Conservation (phyloP, 1,284 basidiomycete genomes). For the Papiliotrema laurentii region DNA sequence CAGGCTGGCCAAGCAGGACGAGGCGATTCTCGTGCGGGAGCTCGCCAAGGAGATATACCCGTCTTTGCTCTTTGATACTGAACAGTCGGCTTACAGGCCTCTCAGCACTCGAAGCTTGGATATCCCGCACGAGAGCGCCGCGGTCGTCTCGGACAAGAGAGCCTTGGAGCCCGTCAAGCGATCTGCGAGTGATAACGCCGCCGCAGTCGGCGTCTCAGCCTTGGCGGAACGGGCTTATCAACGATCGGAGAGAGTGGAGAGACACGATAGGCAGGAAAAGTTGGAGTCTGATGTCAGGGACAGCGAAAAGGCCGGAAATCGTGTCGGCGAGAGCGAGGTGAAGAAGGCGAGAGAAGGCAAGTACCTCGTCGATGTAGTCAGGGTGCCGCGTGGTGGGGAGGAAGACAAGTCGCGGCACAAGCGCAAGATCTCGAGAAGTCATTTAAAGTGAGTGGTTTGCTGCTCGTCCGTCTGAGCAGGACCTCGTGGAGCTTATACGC, state of each 20-base stretch:
- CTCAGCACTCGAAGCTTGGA: not conserved
- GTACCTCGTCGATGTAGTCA: no score
- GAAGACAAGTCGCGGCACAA: constrained; percentile 25
- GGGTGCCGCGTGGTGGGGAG: no score
- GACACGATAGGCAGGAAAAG: not conserved
- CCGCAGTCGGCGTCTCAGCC: not conserved
- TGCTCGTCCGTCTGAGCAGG: not conserved
- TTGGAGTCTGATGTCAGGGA: not conserved
- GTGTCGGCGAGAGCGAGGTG: not conserved
- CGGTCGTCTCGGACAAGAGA: not conserved
- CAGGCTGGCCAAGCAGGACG: constrained; percentile 72
- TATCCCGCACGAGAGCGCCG: not conserved
- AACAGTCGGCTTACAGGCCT: constrained; percentile 1
- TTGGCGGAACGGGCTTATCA: not conserved
- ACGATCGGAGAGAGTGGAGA: not conserved
- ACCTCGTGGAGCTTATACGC: not conserved
- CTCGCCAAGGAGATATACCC: constrained; percentile 43
- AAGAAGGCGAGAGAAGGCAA: not conserved
- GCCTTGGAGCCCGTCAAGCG: constrained; percentile 8
- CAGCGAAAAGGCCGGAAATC: not conserved
- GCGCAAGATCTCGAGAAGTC: constrained; percentile 33
- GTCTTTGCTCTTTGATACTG: constrained; percentile 3
- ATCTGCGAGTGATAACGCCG: constrained; percentile 11
- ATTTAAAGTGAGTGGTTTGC: constrained; percentile 35
- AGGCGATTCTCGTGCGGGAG: constrained; percentile 83